These are phyloP conservation scores for Voacanga thouarsii DNA, from an alignment of 257 asterid species.

Conservation along the genomic window DNA sequence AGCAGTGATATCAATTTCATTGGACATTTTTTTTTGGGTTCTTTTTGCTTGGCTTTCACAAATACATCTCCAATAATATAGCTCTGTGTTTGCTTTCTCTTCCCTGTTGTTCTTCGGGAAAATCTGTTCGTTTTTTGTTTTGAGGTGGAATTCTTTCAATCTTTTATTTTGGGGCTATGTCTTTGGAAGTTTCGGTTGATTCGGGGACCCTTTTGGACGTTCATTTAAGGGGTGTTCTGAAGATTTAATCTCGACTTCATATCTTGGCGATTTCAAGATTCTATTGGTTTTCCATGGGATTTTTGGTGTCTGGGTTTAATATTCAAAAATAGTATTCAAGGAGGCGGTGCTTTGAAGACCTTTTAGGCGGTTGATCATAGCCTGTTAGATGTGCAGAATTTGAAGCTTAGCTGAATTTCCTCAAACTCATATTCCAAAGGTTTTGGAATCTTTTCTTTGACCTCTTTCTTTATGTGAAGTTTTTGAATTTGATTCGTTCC, in stretches of 20 bases:
- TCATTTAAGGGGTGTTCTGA: not conserved
- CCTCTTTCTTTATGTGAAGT: not conserved
- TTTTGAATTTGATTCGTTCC: slow-evolving; percentile 2
- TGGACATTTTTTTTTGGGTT: not conserved
- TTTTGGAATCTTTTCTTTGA: slow-evolving; percentile 10
- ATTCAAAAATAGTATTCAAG: not conserved
- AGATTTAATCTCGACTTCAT: slow-evolving; percentile 17
- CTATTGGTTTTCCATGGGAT: slow-evolving; percentile 10
- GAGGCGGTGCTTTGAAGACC: slow-evolving; percentile 7
- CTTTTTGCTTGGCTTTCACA: not conserved
- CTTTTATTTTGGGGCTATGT: not conserved
- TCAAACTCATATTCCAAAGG: slow-evolving; percentile 9
- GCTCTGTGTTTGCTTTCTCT: not conserved
- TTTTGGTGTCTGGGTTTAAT: slow-evolving; percentile 11
- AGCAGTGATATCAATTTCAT: not conserved
- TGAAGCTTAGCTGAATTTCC: slow-evolving; percentile 5
- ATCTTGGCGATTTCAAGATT: not conserved
- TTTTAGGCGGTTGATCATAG: slow-evolving; percentile 7
- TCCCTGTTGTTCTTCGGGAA: not conserved
- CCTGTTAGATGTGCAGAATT: not conserved
- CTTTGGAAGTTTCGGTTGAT: not conserved
- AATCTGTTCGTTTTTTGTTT: not conserved
- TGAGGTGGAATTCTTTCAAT: not conserved
- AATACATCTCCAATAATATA: not conserved
- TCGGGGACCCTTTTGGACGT: slow-evolving; percentile 20